phyloP scores from a whole-genome alignment of 2,329 filamentous ascomycete genomes.

The Ophiocordyceps camponoti-saundersi region DNA sequence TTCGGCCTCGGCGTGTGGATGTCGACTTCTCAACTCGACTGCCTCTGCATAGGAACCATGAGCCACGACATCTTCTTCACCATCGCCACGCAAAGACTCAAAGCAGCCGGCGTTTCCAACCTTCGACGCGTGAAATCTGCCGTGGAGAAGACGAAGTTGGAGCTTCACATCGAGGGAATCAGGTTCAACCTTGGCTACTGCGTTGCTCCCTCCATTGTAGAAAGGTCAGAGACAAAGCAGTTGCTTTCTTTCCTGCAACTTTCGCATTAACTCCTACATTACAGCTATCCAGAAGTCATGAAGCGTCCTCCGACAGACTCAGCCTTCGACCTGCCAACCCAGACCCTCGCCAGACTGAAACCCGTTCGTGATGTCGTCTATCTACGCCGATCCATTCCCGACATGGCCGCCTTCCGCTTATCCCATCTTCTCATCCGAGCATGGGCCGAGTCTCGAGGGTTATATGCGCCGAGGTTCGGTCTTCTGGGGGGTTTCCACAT shows the following conservation, averaged over 20 bases:
- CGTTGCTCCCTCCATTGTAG: slow-evolving; percentile 34
- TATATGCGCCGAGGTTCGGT: slow-evolving; percentile 49
- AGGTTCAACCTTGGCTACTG: slow-evolving; percentile 53
- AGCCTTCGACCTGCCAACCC: slow-evolving; percentile 35
- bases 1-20: slow-evolving; percentile 48
- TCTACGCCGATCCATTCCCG: slow-evolving; percentile 40
- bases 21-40: slow-evolving; percentile 43
- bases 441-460: slow-evolving; percentile 43
- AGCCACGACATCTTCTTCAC: slow-evolving; percentile 44
- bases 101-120: slow-evolving; percentile 26
- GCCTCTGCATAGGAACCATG: slow-evolving; percentile 45
- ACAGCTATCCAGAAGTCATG: slow-evolving; percentile 28
- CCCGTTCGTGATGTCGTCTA: slow-evolving; percentile 45
- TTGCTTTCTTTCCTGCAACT: not conserved
- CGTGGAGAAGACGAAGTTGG: slow-evolving; percentile 30
- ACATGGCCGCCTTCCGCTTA: slow-evolving; percentile 36
- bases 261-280: not conserved
- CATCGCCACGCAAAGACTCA: slow-evolving; percentile 36
- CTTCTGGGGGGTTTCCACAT: slow-evolving; percentile 50
- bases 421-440: slow-evolving; percentile 43
- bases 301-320: slow-evolving; percentile 30
- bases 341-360: slow-evolving; percentile 45
- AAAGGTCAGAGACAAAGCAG: slow-evolving; percentile 17
- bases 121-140: slow-evolving; percentile 30
- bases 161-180: slow-evolving; percentile 39